Conservation (phyloP, 2,329 filamentous ascomycete species). For the Penicillium sp. region DNA sequence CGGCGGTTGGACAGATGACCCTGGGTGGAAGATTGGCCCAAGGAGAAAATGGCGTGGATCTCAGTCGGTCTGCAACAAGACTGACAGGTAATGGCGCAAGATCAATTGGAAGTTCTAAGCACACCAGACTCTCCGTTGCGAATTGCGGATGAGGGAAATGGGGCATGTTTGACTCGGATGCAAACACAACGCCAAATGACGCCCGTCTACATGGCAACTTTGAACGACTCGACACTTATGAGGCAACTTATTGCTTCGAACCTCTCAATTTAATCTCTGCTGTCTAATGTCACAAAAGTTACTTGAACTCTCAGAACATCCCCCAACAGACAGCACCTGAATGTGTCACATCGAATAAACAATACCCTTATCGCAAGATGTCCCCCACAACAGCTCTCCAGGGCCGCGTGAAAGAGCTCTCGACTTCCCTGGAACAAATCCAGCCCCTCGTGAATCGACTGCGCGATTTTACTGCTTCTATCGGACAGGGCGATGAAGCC, state of each 20-base stretch:
- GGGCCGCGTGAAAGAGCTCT: constrained; percentile 51
- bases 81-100: not conserved
- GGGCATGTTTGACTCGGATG: constrained; percentile 29
- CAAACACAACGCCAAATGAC: constrained; percentile 27
- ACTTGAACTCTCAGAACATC: no score
- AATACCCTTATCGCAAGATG: constrained; percentile 31
- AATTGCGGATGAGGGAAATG: constrained; percentile 12
- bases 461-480: constrained; percentile 60
- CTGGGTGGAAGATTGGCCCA: not conserved
- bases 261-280: not conserved
- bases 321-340: not conserved
- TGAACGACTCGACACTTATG: constrained; percentile 10
- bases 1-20: not conserved
- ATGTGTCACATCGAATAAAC: not conserved
- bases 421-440: constrained; percentile 52
- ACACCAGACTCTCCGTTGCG: constrained; percentile 5
- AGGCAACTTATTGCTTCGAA: not conserved
- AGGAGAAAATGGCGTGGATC: not conserved
- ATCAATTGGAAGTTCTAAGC: constrained; percentile 3
- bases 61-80: not conserved
- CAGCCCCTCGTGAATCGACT: constrained; percentile 57
- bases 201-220: constrained; percentile 30
- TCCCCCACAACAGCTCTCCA: constrained; percentile 41
- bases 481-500: constrained; percentile 61
- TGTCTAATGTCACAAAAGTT: no score